Conservation (phyloP, 148 eudicot species). For the Dysphania ambrosioides region DNA sequence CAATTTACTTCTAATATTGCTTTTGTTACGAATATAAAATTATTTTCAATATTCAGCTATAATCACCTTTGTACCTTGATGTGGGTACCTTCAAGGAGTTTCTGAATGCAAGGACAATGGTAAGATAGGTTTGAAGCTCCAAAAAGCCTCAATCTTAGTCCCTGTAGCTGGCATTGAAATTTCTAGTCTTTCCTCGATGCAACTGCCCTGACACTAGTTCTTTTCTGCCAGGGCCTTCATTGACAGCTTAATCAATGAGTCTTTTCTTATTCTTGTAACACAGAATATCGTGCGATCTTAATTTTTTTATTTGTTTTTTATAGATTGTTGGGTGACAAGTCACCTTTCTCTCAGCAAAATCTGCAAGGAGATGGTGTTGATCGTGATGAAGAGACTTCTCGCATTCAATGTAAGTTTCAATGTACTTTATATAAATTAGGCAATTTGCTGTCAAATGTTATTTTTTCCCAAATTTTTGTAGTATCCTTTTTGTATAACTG, state of each 20-base stretch:
- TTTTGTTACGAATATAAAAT: too few species aligned
- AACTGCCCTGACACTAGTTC: neutral
- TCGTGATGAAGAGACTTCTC: constrained; percentile 91
- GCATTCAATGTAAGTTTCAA: constrained; percentile 73
- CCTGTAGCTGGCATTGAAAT: too few species aligned
- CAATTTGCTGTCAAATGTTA: neutral
- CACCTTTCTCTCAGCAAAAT: constrained; percentile 90
- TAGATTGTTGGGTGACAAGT: constrained; percentile 86
- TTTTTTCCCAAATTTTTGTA: neutral
- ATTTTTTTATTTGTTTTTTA: constrained; percentile 17
- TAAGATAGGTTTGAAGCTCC: too few species aligned
- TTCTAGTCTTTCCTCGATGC: neutral
- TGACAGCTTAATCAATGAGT: neutral
- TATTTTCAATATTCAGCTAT: too few species aligned
- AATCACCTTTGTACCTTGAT: too few species aligned
- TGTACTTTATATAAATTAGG: neutral
- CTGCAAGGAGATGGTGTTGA: constrained; percentile 84
- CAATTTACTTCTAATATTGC: too few species aligned
- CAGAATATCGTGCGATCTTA: constrained; percentile 7
- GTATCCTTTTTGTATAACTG: neutral
- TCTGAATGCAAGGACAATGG: too few species aligned
- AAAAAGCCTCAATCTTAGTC: too few species aligned
- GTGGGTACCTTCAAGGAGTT: too few species aligned
- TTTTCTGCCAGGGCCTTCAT: neutral
- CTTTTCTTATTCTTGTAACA: neutral